These are phyloP conservation scores for Tetradesmus lagerheimii DNA, from an alignment of 139 green algal species.

Conservation along the genomic window DNA sequence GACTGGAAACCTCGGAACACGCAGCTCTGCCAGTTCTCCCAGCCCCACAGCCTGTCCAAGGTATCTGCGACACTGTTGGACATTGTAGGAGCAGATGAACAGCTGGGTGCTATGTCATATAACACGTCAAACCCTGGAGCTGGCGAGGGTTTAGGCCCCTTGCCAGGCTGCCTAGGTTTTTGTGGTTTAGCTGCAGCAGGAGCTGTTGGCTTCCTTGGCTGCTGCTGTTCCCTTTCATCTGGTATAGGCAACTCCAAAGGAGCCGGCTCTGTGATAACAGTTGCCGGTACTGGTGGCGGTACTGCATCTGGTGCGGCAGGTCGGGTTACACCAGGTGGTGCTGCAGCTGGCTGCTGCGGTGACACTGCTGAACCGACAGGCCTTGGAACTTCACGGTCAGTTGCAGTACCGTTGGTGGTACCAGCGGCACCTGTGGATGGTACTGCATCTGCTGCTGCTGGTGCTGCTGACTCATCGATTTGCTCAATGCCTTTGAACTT, in stretches of 20 bases:
- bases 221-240: background rate
- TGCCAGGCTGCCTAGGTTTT: background rate
- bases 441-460: background rate
- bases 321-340: background rate
- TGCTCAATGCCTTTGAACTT: background rate
- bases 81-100: constrained; percentile 22
- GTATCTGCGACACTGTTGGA: constrained; percentile 13
- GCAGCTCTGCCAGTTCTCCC: constrained; percentile 27
- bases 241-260: background rate
- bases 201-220: background rate
- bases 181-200: background rate
- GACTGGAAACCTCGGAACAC: constrained; percentile 4
- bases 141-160: background rate
- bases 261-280: background rate
- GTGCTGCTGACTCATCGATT: background rate
- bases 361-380: background rate
- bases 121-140: background rate
- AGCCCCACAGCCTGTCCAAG: background rate
- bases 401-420: background rate
- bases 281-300: background rate
- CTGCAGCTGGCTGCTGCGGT: background rate
- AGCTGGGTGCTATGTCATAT: background rate
- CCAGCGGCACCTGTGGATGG: too few species aligned
- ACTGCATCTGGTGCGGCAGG: background rate
- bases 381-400: background rate